phyloP scores from a whole-genome alignment of 2,329 filamentous ascomycete genomes.

The Pyrenophora seminiperda region DNA sequence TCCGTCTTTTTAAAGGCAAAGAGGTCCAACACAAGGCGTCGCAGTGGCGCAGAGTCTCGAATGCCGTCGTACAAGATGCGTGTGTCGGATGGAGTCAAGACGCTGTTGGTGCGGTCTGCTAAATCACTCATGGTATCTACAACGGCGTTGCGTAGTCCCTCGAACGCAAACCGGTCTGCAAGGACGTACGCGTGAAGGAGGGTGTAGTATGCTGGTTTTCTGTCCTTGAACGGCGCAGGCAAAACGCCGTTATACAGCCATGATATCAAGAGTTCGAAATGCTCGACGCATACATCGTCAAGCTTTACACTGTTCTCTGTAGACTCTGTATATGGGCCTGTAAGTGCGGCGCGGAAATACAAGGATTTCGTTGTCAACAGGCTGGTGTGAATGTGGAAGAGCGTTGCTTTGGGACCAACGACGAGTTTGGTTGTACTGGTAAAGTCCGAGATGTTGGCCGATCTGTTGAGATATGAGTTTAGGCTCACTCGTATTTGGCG shows the following conservation, averaged over 20 bases:
- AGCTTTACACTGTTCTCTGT: constrained; percentile 50
- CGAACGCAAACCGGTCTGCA: constrained; percentile 54
- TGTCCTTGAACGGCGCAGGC: constrained; percentile 51
- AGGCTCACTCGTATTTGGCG: no score
- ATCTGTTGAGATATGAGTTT: constrained; percentile 25
- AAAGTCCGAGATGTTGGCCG: constrained; percentile 48
- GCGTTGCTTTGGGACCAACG: constrained; percentile 49
- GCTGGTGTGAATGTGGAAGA: constrained; percentile 55
- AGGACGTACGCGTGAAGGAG: constrained; percentile 55
- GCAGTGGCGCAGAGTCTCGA: constrained; percentile 46
- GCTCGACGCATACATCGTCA: constrained; percentile 52
- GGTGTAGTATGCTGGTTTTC: constrained; percentile 57
- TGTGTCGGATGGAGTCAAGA: constrained; percentile 56
- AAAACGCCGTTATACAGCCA: constrained; percentile 57
- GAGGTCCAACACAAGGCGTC: constrained; percentile 54
- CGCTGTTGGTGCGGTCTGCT: constrained; percentile 55
- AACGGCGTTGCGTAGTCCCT: constrained; percentile 53
- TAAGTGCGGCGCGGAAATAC: constrained; percentile 59
- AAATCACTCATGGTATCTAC: constrained; percentile 52
- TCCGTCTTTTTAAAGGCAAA: constrained; percentile 61
- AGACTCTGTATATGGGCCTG: constrained; percentile 54
- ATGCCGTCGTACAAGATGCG: constrained; percentile 55
- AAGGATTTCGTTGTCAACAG: constrained; percentile 55
- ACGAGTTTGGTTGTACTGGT: constrained; percentile 45
- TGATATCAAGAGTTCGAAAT: constrained; percentile 57